Percentiles rank a stretch among this genome's conserved stretches.
Evolutionary conservation across 257 asterid genomes (phyloP).

Genomic region (Plantago elongata): DNA sequence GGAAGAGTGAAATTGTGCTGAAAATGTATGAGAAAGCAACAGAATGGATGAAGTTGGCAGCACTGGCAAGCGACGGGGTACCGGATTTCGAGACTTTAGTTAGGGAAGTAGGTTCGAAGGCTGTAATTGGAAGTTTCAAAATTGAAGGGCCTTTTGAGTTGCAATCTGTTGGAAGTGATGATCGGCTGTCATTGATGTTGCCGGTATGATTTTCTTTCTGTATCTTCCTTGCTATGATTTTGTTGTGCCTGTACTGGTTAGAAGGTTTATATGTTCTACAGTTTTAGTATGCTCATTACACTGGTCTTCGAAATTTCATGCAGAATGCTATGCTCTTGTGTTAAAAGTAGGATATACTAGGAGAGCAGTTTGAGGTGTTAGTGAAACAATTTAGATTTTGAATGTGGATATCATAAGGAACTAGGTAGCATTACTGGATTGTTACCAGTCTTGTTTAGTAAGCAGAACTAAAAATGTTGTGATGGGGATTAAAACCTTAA

Average conservation of each 20-base stretch:
- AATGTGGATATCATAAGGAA: too few species aligned
- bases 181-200: conserved; percentile 44
- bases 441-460: too few species aligned
- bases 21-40: conserved; percentile 53
- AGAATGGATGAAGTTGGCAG: conserved; percentile 46
- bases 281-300: neutral
- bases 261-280: neutral
- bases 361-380: neutral
- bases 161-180: conserved; percentile 39
- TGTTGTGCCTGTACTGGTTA: neutral
- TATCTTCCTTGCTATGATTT: neutral
- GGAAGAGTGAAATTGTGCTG: conserved; percentile 43
- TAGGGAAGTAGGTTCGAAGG: conserved; percentile 37
- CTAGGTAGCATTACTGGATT: too few species aligned
- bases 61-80: conserved; percentile 20
- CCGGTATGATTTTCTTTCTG: conserved; percentile 45
- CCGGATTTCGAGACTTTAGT: conserved; percentile 46
- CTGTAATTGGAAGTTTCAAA: conserved; percentile 42
- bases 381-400: too few species aligned
- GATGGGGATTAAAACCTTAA: too few species aligned
- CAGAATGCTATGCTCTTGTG: neutral
- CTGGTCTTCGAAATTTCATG: neutral
- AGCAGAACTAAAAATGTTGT: too few species aligned
- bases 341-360: conserved; percentile 7
- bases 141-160: conserved; percentile 71